Conservation (phyloP, 169 alveolate genomes). For the Blepharisma undulans region DNA sequence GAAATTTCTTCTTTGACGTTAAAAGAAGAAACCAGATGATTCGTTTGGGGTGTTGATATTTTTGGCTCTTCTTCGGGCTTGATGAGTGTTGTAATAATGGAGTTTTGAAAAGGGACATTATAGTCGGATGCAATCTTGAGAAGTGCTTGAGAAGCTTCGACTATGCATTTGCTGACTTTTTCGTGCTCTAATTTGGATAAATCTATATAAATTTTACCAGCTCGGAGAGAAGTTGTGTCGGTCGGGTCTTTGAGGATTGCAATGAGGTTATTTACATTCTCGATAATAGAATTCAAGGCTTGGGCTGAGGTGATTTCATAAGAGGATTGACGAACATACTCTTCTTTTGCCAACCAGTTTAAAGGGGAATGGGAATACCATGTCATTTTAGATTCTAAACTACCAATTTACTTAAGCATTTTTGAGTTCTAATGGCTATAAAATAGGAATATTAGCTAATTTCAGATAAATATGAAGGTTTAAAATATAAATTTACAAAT, state of each 20-base stretch:
- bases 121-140: constrained; percentile 18
- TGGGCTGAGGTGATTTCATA: constrained; percentile 21
- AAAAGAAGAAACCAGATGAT: constrained; percentile 4
- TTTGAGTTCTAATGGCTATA: background rate
- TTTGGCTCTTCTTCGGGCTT: background rate
- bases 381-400: constrained; percentile 25
- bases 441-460: background rate
- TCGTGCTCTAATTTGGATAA: background rate
- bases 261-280: constrained; percentile 13
- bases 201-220: constrained; percentile 7
- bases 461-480: background rate
- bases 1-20: background rate
- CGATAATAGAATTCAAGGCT: background rate
- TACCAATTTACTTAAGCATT: background rate
- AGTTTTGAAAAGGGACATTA: background rate
- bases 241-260: constrained; percentile 10
- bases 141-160: background rate
- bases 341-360: constrained; percentile 20
- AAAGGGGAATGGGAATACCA: constrained; percentile 19
- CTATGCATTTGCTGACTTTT: background rate
- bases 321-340: background rate
- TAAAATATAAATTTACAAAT: background rate
- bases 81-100: background rate
- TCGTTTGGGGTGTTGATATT: constrained; percentile 33
- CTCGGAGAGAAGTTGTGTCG: background rate